These are phyloP conservation scores for Nevesoporus exiguus DNA, from an alignment of 768 basidiomycete species.

Conservation along the genomic window DNA sequence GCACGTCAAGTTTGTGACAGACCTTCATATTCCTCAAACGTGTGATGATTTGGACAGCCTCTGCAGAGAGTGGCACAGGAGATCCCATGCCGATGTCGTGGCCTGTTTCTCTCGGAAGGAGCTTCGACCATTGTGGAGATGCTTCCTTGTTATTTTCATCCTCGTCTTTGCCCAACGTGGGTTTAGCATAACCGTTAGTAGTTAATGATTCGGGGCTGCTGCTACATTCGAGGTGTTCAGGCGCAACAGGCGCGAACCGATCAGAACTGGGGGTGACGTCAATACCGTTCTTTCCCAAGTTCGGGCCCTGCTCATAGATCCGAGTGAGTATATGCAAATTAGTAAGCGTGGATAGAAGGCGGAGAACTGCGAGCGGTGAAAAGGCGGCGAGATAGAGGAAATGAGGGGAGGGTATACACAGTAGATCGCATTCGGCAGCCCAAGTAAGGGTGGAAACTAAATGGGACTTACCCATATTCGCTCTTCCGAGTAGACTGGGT, in stretches of 20 bases:
- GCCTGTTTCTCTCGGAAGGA: conserved; percentile 80
- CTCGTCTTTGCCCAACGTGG: background rate
- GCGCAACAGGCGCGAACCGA: conserved; percentile 59
- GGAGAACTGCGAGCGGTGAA: background rate
- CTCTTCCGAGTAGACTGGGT: conserved; percentile 84
- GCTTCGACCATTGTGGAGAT: conserved; percentile 37
- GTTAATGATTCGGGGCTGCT: conserved; percentile 48
- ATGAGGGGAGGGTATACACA: background rate
- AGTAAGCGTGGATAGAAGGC: background rate
- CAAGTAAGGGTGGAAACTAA: background rate
- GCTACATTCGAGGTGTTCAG: conserved; percentile 31
- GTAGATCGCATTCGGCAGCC: background rate
- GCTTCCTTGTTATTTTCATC: background rate
- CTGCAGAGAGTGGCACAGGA: conserved; percentile 71
- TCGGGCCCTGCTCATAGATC: conserved; percentile 49
- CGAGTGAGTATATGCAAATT: conserved; percentile 1
- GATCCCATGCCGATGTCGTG: conserved; percentile 87
- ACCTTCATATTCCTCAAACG: conserved; percentile 82
- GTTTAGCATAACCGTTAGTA: background rate
- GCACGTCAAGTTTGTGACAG: conserved; percentile 9
- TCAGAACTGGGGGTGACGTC: conserved; percentile 68
- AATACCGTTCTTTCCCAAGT: conserved; percentile 76
- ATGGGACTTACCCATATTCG: conserved; percentile 64
- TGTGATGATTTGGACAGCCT: conserved; percentile 78
- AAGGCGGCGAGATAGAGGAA: background rate